Evolutionary conservation across 805 yeast species (phyloP).

Genomic region (Nakazawaea populi): DNA sequence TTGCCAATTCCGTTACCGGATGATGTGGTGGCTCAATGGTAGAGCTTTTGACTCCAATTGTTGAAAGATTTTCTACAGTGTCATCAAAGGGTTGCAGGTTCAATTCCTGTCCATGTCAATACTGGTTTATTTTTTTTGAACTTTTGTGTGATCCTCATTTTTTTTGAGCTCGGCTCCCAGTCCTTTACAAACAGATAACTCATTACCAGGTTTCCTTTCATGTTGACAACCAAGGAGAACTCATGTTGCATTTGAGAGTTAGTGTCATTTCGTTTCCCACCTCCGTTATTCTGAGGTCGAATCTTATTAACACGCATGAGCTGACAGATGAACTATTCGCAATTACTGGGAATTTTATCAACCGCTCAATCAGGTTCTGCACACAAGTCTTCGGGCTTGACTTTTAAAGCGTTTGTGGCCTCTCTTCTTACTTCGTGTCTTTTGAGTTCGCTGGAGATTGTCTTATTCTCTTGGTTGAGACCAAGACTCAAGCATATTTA

Average conservation of each 20-base stretch:
- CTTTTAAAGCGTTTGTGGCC: constrained; percentile 48
- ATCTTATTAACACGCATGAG: neutral
- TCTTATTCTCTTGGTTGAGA: constrained; percentile 33
- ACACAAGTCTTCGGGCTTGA: constrained; percentile 51
- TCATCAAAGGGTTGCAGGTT: constrained; percentile 82
- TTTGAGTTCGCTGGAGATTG: constrained; percentile 47
- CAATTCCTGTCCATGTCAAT: constrained; percentile 79
- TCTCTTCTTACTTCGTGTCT: constrained; percentile 49
- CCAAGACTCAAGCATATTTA: constrained; percentile 35
- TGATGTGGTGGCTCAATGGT: constrained; percentile 77
- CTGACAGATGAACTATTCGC: neutral
- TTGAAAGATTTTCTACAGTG: constrained; percentile 24
- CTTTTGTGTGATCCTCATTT: neutral
- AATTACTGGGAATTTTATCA: constrained; percentile 33
- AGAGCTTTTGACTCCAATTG: constrained; percentile 73
- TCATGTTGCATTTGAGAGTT: too few relatives aligned
- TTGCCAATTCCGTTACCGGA: constrained; percentile 7
- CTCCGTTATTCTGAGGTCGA: neutral
- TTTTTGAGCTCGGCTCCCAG: too few relatives aligned
- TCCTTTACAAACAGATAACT: neutral
- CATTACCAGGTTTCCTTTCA: neutral
- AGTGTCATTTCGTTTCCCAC: too few relatives aligned
- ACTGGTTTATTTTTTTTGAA: constrained; percentile 26
- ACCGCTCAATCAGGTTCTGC: constrained; percentile 56
- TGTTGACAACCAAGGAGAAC: too few relatives aligned